Evolutionary conservation across 75 land plant genomes (phyloP), one percentile per base, ranked within the genome.

Genomic region (Ceratopteris richardii): DNA sequence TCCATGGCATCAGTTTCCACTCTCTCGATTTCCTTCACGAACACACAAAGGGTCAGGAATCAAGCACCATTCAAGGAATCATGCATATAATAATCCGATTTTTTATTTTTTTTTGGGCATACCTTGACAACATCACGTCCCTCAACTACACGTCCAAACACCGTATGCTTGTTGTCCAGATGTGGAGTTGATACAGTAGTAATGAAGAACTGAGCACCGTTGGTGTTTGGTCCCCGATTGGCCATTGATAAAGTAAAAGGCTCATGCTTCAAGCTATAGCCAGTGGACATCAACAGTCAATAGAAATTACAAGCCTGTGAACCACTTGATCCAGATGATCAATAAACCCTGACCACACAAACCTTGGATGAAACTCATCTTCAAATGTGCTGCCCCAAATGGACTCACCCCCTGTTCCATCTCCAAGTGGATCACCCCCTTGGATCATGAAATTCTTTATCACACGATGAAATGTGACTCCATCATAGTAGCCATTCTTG

Each of bases 341-440:
- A 5, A 46, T 2, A 46, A 46, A 46, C 14, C 48, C 5, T 46
- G 2, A 6, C 3, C 17, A 46, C 11, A 42, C 55, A 31, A 57
- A 71, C 74, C 61, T 58, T 44, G 70, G 19, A 18, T 31, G 24
- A 30, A 73, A 66, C 36, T 73, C 76, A 57, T 73, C 76, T 57
- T 60, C 57, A 44, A 73, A 73, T 23, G 40, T 56, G 40, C 70
- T 70, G 31, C 76, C 76, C 76, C 76, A 73, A 14, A 73, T 71
- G 26, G 74, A 71, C 65, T 73, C 76, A 17, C 76, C 76, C 27
- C 76, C 76, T 29, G 53, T 73, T 44, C 76, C 76, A 62, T 73
- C 70, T 12, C 76, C 76, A 18, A 29, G 58, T 19, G 76, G 76
- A 56, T 73, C 76, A 29, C 76, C 76, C 18, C 60, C 51, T 68